Percentiles rank a stretch among this genome's conserved stretches.
These are phyloP conservation scores for Saccharomycopsis sp. DNA, from an alignment of 805 yeast species.

Conservation along the genomic window DNA sequence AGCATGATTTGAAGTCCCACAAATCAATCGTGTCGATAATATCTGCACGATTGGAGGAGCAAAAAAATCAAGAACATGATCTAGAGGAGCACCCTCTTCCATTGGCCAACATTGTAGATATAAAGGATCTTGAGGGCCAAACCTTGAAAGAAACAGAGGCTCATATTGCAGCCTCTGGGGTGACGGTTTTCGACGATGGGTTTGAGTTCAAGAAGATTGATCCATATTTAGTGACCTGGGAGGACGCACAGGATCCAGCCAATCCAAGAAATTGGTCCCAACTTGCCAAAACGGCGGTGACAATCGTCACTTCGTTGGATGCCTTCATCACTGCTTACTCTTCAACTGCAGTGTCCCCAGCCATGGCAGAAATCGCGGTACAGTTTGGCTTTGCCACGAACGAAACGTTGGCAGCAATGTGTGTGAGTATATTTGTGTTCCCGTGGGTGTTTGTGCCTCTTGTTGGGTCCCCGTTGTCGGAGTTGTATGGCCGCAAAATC, in stretches of 20 bases:
- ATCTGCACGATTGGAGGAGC: too few relatives aligned
- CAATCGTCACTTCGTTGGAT: slow-evolving; percentile 43
- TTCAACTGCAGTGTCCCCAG: slow-evolving; percentile 56
- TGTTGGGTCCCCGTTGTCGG: slow-evolving; percentile 58
- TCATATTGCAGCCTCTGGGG: too few relatives aligned
- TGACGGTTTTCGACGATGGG: slow-evolving; percentile 35
- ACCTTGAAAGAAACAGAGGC: slow-evolving; percentile 33
- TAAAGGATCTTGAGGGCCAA: background rate
- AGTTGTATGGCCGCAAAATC: slow-evolving; percentile 50
- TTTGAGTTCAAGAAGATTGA: slow-evolving; percentile 45
- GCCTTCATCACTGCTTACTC: slow-evolving; percentile 55
- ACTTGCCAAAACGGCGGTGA: slow-evolving; percentile 35
- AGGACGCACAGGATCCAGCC: slow-evolving; percentile 47
- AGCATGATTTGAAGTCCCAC: too few relatives aligned
- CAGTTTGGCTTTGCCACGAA: slow-evolving; percentile 35
- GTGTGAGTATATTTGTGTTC: slow-evolving; percentile 54
- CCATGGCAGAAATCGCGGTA: slow-evolving; percentile 38
- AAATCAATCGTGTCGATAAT: too few relatives aligned
- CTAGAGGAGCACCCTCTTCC: background rate
- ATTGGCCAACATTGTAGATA: background rate
- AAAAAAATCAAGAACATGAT: background rate
- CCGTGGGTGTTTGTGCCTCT: slow-evolving; percentile 67
- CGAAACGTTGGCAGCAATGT: slow-evolving; percentile 38
- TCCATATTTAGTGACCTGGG: slow-evolving; percentile 64
- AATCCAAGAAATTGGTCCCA: slow-evolving; percentile 58